phyloP scores from a whole-genome alignment of 2,329 filamentous ascomycete species.

The Dothideomycetes sp. region DNA sequence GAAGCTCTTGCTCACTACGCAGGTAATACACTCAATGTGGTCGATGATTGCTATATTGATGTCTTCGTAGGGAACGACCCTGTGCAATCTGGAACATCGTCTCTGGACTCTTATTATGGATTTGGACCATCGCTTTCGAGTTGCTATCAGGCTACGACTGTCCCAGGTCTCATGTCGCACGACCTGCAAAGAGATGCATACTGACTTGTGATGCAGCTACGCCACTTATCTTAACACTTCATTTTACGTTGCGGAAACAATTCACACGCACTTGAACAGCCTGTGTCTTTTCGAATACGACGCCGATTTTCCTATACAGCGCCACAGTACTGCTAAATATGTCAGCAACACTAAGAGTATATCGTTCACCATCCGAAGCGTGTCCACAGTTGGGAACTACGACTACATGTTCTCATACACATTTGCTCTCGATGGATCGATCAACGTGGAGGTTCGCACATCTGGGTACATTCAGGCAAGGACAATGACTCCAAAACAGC shows the following conservation, averaged over 20 bases:
- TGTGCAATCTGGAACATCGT: constrained; percentile 33
- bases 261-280: constrained; percentile 35
- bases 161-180: no score
- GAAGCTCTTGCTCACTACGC: constrained; percentile 46
- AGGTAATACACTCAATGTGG: constrained; percentile 34
- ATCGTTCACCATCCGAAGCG: constrained; percentile 33
- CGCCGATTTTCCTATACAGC: constrained; percentile 37
- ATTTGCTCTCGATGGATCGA: constrained; percentile 39
- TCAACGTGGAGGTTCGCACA: constrained; percentile 39
- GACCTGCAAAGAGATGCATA: no score
- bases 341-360: constrained; percentile 34
- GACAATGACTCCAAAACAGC: no score
- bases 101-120: constrained; percentile 38
- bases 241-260: constrained; percentile 34
- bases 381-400: constrained; percentile 44
- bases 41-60: constrained; percentile 22
- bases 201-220: no score
- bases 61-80: constrained; percentile 25
- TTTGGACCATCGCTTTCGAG: constrained; percentile 35
- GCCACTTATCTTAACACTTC: constrained; percentile 39
- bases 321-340: constrained; percentile 32
- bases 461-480: constrained; percentile 47
- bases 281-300: constrained; percentile 46
- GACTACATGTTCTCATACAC: constrained; percentile 39
- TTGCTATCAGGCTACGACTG: constrained; percentile 42